Base-by-base conservation (phyloP, 2,329 filamentous ascomycete species). In the Colletotrichum eremochloae region DNA sequence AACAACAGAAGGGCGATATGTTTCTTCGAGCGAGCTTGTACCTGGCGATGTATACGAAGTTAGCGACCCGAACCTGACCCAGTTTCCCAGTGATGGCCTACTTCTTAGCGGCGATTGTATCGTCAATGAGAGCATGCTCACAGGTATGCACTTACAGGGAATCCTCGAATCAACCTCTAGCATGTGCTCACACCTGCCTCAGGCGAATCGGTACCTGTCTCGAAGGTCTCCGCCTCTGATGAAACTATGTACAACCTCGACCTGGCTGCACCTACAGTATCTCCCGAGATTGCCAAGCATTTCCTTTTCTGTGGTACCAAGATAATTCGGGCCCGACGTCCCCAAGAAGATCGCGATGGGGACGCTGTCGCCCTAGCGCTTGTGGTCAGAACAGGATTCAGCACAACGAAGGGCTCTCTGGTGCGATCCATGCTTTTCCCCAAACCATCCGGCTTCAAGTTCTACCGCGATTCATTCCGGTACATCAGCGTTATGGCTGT, bases 111-210 rank as follows among this genome's bases (percentile, higher is more conserved):
- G 96, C 52, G 97, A 99, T 82, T 98, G 95, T 78, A 98, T 99
- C 74, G 95, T 99, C 75, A 99, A 99, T 78, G 96, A 99, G 83
- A 98, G 96, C 83, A 99, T 99, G 96, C 89, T 99, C 46, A 99
- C 96, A 50, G 82, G 82, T 82, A 76, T 65, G 76, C n/a, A 38
- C 38, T 5, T 40, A 48, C 20, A 36, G 12, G 18, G 11, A 5
- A 44, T 24, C n/a, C 29, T 20, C 56, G 18, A 9, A 44, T 42
- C 31, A 8, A 4, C 42, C 14, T 12, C 38, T 14, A 20, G 29
- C 24, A 29, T 11, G 20, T 62, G 15, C 74, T 75, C 12, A 74
- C 57, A n/a, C 29, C 24, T 8, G 6, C 20, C 2, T 18, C 38
- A 81, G 93, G 96, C 70, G 96, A 99, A 85, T 98, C 96, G 52